Conservation (phyloP, 257 asterid species). For the Coffea canephora region DNA sequence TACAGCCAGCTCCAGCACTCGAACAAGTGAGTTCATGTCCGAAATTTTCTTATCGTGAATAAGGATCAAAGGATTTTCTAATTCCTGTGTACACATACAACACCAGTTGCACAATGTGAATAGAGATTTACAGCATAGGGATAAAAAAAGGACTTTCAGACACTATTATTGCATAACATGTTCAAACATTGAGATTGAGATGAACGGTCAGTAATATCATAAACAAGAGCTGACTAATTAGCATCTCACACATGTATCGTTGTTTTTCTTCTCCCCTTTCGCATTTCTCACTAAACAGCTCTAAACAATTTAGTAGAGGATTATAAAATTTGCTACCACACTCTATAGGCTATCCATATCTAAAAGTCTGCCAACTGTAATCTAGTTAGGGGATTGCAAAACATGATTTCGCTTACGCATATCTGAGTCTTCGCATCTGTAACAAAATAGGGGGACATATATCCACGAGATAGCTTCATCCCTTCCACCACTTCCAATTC, state of each 20-base stretch:
- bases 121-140: not conserved
- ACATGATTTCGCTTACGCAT: slow-evolving; percentile 56
- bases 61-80: slow-evolving; percentile 83
- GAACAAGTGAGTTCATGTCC: slow-evolving; percentile 61
- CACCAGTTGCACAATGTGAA: not conserved
- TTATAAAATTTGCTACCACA: not conserved
- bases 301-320: not conserved
- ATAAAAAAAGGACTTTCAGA: not conserved
- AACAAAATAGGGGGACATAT: slow-evolving; percentile 83
- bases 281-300: not conserved
- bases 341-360: not conserved
- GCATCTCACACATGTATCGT: not conserved
- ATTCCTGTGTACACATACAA: slow-evolving; percentile 59
- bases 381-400: slow-evolving; percentile 4
- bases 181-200: not conserved
- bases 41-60: slow-evolving; percentile 92
- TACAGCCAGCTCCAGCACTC: slow-evolving; percentile 68
- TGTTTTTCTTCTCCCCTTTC: not conserved
- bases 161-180: not conserved
- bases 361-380: slow-evolving; percentile 10
- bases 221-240: not conserved
- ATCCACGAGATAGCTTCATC: slow-evolving; percentile 91
- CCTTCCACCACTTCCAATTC: slow-evolving; percentile 97
- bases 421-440: slow-evolving; percentile 65
- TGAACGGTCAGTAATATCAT: not conserved